Conservation (phyloP, 169 alveolate genomes). For the Cytauxzoon felis region DNA sequence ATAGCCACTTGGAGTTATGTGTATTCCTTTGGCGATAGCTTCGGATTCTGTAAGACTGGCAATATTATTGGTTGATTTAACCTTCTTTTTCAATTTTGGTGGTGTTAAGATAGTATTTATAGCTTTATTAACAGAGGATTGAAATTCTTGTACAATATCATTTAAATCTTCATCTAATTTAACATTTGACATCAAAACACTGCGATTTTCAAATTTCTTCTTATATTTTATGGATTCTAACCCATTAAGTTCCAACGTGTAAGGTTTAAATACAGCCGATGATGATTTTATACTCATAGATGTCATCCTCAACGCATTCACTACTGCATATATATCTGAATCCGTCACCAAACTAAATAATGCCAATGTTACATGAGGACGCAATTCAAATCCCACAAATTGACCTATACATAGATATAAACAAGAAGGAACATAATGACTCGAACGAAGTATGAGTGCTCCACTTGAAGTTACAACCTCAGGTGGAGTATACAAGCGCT, state of each 20-base stretch:
- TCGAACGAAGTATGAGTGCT: background rate
- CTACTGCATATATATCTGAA: slow-evolving; percentile 43
- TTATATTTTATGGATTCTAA: slow-evolving; percentile 35
- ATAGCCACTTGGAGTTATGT: slow-evolving; percentile 40
- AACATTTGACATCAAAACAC: slow-evolving; percentile 49
- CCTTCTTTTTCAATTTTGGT: background rate
- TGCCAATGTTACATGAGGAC: slow-evolving; percentile 61
- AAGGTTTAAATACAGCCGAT: slow-evolving; percentile 10
- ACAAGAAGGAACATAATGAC: background rate
- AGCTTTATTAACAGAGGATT: slow-evolving; percentile 35
- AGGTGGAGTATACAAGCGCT: too few species aligned
- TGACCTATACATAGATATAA: background rate
- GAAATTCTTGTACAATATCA: slow-evolving; percentile 54
- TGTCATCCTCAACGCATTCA: slow-evolving; percentile 42
- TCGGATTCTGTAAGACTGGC: slow-evolving; percentile 45
- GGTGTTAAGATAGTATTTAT: slow-evolving; percentile 8
- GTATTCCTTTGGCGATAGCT: slow-evolving; percentile 52
- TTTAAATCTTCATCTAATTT: slow-evolving; percentile 11
- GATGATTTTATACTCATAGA: slow-evolving; percentile 27
- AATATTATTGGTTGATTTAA: background rate
- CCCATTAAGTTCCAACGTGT: slow-evolving; percentile 25
- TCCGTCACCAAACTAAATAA: slow-evolving; percentile 57
- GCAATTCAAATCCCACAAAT: slow-evolving; percentile 12
- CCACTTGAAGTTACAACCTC: too few species aligned
- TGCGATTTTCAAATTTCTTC: slow-evolving; percentile 37